These are phyloP conservation scores for Helotiales sp. DNA, from an alignment of 2,329 filamentous ascomycete species.

Conservation along the genomic window DNA sequence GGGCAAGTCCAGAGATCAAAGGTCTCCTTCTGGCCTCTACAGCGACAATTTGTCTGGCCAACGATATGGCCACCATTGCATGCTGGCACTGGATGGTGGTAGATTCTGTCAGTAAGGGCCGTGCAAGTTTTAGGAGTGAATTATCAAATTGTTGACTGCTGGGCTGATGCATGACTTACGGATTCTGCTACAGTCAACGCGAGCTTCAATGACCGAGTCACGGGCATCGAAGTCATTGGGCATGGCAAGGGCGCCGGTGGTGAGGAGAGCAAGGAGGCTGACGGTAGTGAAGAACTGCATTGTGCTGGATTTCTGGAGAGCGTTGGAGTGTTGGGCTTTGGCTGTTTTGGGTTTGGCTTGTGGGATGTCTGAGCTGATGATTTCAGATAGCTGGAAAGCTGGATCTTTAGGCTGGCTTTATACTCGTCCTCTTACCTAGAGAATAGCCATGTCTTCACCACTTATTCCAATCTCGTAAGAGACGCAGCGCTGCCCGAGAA, in stretches of 20 bases:
- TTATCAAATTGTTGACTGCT: too few species aligned
- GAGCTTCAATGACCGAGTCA: background rate
- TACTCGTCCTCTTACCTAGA: background rate
- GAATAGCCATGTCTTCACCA: background rate
- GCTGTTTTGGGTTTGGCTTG: background rate
- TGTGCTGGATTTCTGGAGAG: background rate
- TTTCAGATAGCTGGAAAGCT: background rate
- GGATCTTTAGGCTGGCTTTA: background rate
- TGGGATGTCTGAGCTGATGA: background rate
- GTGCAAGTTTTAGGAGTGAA: too few species aligned
- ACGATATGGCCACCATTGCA: constrained; percentile 10
- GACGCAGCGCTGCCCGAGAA: background rate
- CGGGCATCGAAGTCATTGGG: constrained; percentile 10
- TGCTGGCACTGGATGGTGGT: background rate
- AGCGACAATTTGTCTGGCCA: constrained; percentile 14
- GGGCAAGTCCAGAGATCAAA: constrained; percentile 15
- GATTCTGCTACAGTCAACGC: constrained; percentile 13
- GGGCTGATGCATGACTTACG: background rate
- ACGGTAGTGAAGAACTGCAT: constrained; percentile 25
- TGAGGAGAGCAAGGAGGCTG: constrained; percentile 17
- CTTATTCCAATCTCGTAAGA: background rate
- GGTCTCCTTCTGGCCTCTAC: constrained; percentile 13
- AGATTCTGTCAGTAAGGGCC: background rate
- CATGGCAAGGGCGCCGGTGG: constrained; percentile 15
- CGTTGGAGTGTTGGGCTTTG: background rate